Base-by-base conservation (phyloP, 2,329 filamentous ascomycete genomes). In the Metarhizium rileyi region DNA sequence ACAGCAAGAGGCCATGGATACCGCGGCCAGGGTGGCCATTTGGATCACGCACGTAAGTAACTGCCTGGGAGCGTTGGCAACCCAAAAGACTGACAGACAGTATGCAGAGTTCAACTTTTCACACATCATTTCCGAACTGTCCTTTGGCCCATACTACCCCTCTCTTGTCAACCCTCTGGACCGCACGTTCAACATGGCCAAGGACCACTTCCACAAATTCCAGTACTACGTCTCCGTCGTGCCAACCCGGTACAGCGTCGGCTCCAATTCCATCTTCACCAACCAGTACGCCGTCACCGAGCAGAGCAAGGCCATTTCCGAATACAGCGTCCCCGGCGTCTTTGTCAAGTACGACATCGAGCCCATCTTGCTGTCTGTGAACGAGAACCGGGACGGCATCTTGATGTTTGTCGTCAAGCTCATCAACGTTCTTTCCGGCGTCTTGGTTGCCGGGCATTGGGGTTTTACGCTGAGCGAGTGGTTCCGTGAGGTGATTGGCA, bases 331-430 rank as follows among this genome's bases (percentile, higher is more conserved):
- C 1, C 93, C 93, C 0, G 93, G 93, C 28, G 82, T 98, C 54
- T 98, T 97, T 66, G 87, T 98, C 78, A 98, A 97, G 72, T 98
- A 95, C 70, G 91, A 97, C 65, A 96, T 98, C 59, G 93, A 98
- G 74, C 93, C 93, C 1, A 90, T 98, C 59, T 72, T 93, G 65
- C 74, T 98, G 48, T 84, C 86, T 26, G 84, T 98, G 40, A 84
- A 85, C 53, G 91, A 97, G 71, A 81, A 83, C 61, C 81, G 90
- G 62, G 83, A 84, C 50, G 77, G 86, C 41, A 73, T 95, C 51
- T 69, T 95, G 56, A 74, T 78, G 23, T 80, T 98, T 58, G 53
- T 90, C 42, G 77, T 97, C 56, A 83, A 91, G 63, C 70, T 96
- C 46, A 84, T 97, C 56, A 98, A 98, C 67, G 86, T 97, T 18